Evolutionary conservation across 169 alveolate species (phyloP).

Genomic region (Cryptosporidium baileyi): DNA sequence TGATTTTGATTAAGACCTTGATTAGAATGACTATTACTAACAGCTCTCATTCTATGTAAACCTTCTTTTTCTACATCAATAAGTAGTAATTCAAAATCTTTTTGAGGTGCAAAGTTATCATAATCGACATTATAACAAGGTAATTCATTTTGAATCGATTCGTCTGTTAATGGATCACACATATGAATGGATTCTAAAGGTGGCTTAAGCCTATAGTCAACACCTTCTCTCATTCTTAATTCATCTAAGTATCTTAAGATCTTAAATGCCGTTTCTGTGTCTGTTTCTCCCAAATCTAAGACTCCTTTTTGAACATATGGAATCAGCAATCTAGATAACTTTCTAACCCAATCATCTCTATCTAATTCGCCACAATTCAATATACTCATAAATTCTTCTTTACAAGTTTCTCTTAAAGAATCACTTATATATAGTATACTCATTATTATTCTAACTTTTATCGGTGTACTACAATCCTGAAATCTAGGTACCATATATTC

Average conservation of each 20-base stretch:
- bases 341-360: conserved; percentile 90
- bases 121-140: conserved; percentile 61
- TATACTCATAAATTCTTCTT: conserved; percentile 63
- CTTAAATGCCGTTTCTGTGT: conserved; percentile 88
- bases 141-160: conserved; percentile 18
- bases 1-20: too few species aligned
- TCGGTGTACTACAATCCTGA: conserved; percentile 82
- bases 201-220: conserved; percentile 72
- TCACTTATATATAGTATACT: conserved; percentile 79
- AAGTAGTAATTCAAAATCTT: conserved; percentile 45
- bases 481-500: conserved; percentile 80
- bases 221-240: conserved; percentile 75
- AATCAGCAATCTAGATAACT: conserved; percentile 83
- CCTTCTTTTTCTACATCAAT: conserved; percentile 62
- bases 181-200: conserved; percentile 76
- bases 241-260: conserved; percentile 86
- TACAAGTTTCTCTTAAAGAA: conserved; percentile 74
- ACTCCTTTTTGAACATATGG: conserved; percentile 85
- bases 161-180: conserved; percentile 75
- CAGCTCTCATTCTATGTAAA: conserved; percentile 14
- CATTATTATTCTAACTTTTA: conserved; percentile 81
- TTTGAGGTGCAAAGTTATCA: conserved; percentile 68
- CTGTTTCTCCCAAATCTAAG: conserved; percentile 85
- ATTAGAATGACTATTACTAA: too few species aligned
- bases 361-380: conserved; percentile 84